A percentile compares a stretch with the other conserved stretches of the same genome.
Conservation (phyloP, 345 rosid genomes). For the Nasturtium officinale region DNA sequence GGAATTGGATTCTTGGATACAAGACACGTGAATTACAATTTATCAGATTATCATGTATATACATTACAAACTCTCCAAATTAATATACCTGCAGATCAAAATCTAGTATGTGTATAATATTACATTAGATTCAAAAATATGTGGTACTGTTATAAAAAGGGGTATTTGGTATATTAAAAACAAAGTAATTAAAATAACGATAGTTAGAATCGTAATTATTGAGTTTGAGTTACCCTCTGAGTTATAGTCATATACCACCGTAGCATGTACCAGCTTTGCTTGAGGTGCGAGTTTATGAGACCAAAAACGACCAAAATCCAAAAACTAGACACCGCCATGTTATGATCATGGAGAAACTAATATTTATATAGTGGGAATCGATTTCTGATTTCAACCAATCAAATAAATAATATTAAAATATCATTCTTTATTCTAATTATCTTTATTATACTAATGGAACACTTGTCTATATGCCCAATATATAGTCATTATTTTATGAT, state of each 20-base stretch:
- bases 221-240: not conserved
- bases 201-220: not conserved
- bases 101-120: not conserved
- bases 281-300: slow-evolving; percentile 5
- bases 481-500: slow-evolving; percentile 21
- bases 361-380: not conserved
- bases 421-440: slow-evolving; percentile 15
- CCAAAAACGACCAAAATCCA: not conserved
- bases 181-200: not conserved
- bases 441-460: slow-evolving; percentile 4
- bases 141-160: too few relatives aligned
- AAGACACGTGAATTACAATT: slow-evolving; percentile 36
- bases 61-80: too few relatives aligned
- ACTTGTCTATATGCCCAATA: not conserved
- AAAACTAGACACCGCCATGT: not conserved
- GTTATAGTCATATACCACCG: not conserved
- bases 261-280: not conserved
- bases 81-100: too few relatives aligned
- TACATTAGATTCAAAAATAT: not conserved
- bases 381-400: slow-evolving; percentile 11
- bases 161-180: not conserved
- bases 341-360: slow-evolving; percentile 11
- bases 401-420: slow-evolving; percentile 8
- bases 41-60: slow-evolving; percentile 21
- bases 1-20: slow-evolving; percentile 30